Conservation (phyloP, 169 alveolate species). For the Plasmodium falciparum region DNA sequence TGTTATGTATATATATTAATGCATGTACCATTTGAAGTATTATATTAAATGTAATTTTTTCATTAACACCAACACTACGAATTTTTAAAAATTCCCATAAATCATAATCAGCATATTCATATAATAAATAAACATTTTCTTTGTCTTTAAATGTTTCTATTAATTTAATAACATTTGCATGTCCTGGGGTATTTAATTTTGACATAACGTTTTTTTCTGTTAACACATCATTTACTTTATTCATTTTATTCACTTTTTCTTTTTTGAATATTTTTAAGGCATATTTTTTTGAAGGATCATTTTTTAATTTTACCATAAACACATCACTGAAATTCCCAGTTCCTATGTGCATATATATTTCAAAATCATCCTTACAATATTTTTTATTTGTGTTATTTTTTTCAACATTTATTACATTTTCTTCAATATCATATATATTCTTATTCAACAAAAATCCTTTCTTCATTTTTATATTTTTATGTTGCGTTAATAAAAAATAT, state of each 20-base stretch:
- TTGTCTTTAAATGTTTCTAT: constrained; percentile 87
- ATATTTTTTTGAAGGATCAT: constrained; percentile 79
- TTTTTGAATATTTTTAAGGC: constrained; percentile 88
- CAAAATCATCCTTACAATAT: constrained; percentile 84
- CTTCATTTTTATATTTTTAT: constrained; percentile 49
- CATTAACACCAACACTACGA: constrained; percentile 82
- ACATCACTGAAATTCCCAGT: constrained; percentile 88
- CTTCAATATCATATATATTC: constrained; percentile 60
- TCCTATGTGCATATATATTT: constrained; percentile 86
- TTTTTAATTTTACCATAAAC: constrained; percentile 86
- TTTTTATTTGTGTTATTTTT: constrained; percentile 30
- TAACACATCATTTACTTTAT: constrained; percentile 80
- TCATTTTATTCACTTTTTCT: constrained; percentile 80
- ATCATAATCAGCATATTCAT: constrained; percentile 87
- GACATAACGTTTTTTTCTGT: constrained; percentile 85
- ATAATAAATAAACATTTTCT: constrained; percentile 83
- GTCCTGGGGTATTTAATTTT: constrained; percentile 86
- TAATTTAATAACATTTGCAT: constrained; percentile 84
- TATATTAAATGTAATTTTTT: constrained; percentile 77
- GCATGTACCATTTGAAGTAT: constrained; percentile 88
- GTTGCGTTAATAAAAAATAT: constrained; percentile 2
- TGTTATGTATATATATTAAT: constrained; percentile 93
- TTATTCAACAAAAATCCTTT: constrained; percentile 69
- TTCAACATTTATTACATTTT: constrained; percentile 46
- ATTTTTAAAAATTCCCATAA: constrained; percentile 87